Base-by-base conservation (phyloP, 2,329 filamentous ascomycete genomes). In the Verticillium klebahnii region DNA sequence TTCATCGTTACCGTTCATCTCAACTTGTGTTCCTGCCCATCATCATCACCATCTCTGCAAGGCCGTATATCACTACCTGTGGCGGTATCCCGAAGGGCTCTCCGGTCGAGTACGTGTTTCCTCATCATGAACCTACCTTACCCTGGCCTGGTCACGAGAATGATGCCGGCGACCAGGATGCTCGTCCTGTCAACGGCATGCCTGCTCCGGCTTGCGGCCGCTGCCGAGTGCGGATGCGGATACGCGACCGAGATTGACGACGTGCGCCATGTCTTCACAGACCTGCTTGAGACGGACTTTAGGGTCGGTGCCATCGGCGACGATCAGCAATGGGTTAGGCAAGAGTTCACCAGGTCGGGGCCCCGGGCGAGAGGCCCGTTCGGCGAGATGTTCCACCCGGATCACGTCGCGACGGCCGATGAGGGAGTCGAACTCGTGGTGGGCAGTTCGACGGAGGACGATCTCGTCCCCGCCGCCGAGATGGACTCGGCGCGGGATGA, bases 321-420 rank as follows among this genome's bases (percentile, higher is more conserved):
- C 85, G 66, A 77, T 82, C 2, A 36, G 9, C 82, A 87, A 65
- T 94, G 91, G 91, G 71, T 76, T 31, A 79, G 83, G 15, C 90
- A 93, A 71, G 79, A 81, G 32, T 93, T 90, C 77, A 88, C 88
- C 68, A 80, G 89, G 59, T 82, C 84, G 8, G 77, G 80, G n/a
- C 69, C 76, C n/a, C 75, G 74, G 29, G 82, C 86, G 2, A 80
- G 85, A 5, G 90, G 90, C 0, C 77, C 81, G 4, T 91, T 85
- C 67, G 90, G 89, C 61, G 89, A 91, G 74, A 77, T 82, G 17
- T 89, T 88, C 65, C 73, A 77, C 12, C 69, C 82, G 1, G 72
- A 72, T 6, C 91, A 92, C 67, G 80, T 90, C 17, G 69, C 83
- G 52, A 74, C 81, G 0, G 56, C 86, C 85, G 65, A 80, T 80